phyloP scores from a whole-genome alignment of 2,329 filamentous ascomycete genomes.

The Colletotrichum orchidophilum region DNA sequence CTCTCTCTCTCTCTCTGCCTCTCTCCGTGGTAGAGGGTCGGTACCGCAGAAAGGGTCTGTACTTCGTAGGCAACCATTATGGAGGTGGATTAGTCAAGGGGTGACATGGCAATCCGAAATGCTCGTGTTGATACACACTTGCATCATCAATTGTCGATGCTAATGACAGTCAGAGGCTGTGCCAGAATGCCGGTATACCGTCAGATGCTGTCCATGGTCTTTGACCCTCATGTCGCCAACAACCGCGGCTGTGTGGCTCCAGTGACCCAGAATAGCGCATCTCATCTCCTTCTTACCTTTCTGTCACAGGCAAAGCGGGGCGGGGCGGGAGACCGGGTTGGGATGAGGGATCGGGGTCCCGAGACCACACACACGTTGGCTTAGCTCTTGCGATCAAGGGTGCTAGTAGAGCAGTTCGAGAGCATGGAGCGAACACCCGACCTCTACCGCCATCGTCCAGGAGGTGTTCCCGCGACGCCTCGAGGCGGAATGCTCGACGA shows the following conservation, averaged over 20 bases:
- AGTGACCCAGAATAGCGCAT: slow-evolving; percentile 28
- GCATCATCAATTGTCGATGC: slow-evolving; percentile 4
- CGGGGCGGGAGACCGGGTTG: slow-evolving; percentile 10
- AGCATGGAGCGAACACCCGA: not conserved
- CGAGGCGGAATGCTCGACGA: not conserved
- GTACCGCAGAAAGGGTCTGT: too few relatives aligned
- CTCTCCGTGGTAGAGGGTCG: too few relatives aligned
- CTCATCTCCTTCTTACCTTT: slow-evolving; percentile 21
- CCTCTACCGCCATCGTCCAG: not conserved
- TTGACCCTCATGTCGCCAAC: slow-evolving; percentile 8
- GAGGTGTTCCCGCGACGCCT: not conserved
- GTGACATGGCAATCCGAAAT: not conserved
- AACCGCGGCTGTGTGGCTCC: not conserved
- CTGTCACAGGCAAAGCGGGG: slow-evolving; percentile 28
- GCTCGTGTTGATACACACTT: not conserved
- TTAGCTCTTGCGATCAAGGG: not conserved
- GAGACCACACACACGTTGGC: slow-evolving; percentile 7
- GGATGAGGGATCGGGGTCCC: slow-evolving; percentile 21
- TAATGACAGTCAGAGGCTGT: slow-evolving; percentile 13
- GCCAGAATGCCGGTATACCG: not conserved
- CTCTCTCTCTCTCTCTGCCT: not conserved
- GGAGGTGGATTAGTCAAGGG: not conserved
- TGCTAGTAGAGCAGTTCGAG: not conserved
- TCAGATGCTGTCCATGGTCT: slow-evolving; percentile 8
- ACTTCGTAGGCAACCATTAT: too few relatives aligned